Base-by-base conservation (phyloP, 1,139 yeast genomes). In the Zygoascus sp. region DNA sequence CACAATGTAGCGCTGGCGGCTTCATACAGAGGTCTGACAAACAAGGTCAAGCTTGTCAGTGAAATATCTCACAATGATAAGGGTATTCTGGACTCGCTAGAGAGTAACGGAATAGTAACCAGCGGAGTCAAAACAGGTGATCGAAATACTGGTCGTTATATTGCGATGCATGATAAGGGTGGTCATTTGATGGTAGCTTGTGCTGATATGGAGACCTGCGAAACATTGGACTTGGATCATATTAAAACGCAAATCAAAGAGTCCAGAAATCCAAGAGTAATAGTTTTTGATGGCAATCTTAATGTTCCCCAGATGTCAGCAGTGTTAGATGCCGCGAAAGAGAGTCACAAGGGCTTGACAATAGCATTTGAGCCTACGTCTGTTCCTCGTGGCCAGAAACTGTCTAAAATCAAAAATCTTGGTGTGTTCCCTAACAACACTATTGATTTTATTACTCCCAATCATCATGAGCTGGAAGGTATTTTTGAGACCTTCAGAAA, bases 351-450 rank as follows among this genome's bases (percentile, higher is more conserved):
- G 5, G 49, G 56, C 0, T 59, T 69, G 1, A 60, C 65, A 17
- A 64, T 82, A 1, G 68, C 83, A 1, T 70, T 82, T 50, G 96
- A 88, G 55, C 96, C 96, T 1, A 87, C 96, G 0, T 83, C 94
- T 1, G 72, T 68, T 1, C 72, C 79, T 1, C 87, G 87, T 57
- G 74, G 88, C 1, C 70, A 54, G 34, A 55, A 35, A 49, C 42
- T 64, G 25, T 63, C 67, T 20, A 44, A 52, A 23, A 47, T 56
- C 28, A 28, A 22, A 6, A 40, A 52, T 16, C 55, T 61, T n/a
- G 50, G 52, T 2, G 55, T 62, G 20, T 62, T 61, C 50, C 79
- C 79, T 0, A 50, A 67, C 30, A 60, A 59, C 15, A 52, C 68
- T 48, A 58, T 76, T 17, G 65, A 67, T 40, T 56, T 84, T 32